A percentile compares a stretch with the other conserved stretches of the same genome.
phyloP scores from a whole-genome alignment of 2,329 filamentous ascomycete species.

The Fusarium nodosum region DNA sequence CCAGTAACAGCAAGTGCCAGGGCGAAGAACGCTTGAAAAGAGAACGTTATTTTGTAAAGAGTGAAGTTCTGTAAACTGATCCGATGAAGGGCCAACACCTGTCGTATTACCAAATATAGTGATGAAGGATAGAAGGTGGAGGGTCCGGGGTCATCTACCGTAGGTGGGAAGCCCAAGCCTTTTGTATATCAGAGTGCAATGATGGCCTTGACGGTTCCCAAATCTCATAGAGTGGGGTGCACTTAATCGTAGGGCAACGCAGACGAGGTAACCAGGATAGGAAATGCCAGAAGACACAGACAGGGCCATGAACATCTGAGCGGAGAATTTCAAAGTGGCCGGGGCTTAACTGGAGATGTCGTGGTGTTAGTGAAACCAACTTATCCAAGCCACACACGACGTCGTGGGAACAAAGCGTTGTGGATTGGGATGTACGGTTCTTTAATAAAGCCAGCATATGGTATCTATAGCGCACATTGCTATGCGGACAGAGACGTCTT shows the following conservation, averaged over 20 bases:
- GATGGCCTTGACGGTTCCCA: constrained; percentile 44
- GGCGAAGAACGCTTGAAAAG: constrained; percentile 19
- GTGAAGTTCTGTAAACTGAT: constrained; percentile 25
- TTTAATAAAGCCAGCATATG: constrained; percentile 41
- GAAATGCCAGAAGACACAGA: constrained; percentile 55
- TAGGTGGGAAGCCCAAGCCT: constrained; percentile 47
- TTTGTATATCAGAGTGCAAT: constrained; percentile 53
- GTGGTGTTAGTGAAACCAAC: constrained; percentile 50
- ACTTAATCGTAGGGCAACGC: constrained; percentile 52
- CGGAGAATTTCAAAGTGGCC: constrained; percentile 50
- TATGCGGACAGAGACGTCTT: constrained; percentile 17
- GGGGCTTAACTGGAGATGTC: constrained; percentile 48
- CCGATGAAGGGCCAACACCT: constrained; percentile 18
- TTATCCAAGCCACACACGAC: constrained; percentile 48
- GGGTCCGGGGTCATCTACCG: constrained; percentile 31
- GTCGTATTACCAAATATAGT: constrained; percentile 24
- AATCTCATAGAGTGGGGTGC: constrained; percentile 40
- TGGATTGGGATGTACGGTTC: constrained; percentile 44
- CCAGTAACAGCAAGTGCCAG: constrained; percentile 6
- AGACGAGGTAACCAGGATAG: constrained; percentile 57
- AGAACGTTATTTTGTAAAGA: constrained; percentile 30
- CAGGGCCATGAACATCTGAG: constrained; percentile 45
- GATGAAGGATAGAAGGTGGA: constrained; percentile 25
- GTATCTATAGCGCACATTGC: neutral
- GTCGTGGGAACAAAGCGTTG: constrained; percentile 47